These are phyloP conservation scores for Neopestalotiopsis rosae DNA, from an alignment of 2,329 filamentous ascomycete species.

Conservation along the genomic window DNA sequence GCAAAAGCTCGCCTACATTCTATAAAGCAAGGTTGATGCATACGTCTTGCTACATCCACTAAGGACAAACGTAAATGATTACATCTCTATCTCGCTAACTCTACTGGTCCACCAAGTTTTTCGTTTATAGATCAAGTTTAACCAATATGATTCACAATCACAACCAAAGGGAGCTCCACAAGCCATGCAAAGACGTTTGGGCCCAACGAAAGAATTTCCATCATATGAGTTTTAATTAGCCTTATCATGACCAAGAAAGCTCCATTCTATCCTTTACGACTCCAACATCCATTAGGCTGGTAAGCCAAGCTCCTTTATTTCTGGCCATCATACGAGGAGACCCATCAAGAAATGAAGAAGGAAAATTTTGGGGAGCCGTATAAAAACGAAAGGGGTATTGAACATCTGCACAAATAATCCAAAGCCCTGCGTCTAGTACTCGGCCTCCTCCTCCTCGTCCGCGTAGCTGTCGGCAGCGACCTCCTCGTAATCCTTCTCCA, in stretches of 20 bases:
- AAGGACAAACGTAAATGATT: not conserved
- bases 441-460: slow-evolving; percentile 68
- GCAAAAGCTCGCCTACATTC: too few relatives aligned
- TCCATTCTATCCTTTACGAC: slow-evolving; percentile 15
- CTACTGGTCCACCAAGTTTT: not conserved
- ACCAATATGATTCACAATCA: not conserved
- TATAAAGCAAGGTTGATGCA: too few relatives aligned
- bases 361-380: slow-evolving; percentile 3
- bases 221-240: slow-evolving; percentile 1
- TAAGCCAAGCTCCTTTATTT: not conserved
- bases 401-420: slow-evolving; percentile 17
- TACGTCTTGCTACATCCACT: not conserved
- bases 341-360: slow-evolving; percentile 11
- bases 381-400: slow-evolving; percentile 17
- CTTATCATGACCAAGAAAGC: slow-evolving; percentile 7
- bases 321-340: not conserved
- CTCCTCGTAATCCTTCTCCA: slow-evolving; percentile 89
- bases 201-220: not conserved
- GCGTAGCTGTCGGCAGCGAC: slow-evolving; percentile 76
- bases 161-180: not conserved
- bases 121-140: not conserved
- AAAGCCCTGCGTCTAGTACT: slow-evolving; percentile 72
- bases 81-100: not conserved
- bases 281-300: slow-evolving; percentile 9
- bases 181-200: not conserved